Base-by-base conservation (phyloP, 2,329 filamentous ascomycete species). In the Paecilomyces fulvus region DNA sequence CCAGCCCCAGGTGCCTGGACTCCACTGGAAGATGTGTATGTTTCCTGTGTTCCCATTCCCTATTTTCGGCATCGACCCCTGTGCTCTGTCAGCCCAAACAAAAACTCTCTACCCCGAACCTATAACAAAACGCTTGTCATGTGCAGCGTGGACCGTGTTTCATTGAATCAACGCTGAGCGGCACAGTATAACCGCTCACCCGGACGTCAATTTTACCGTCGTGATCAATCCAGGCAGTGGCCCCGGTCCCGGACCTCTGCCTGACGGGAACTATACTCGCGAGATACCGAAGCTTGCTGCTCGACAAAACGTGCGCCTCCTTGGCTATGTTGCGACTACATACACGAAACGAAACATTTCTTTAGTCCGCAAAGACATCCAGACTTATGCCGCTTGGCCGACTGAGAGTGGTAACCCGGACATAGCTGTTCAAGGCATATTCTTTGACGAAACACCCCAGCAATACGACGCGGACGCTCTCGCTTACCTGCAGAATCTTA, bases 311-410 rank as follows among this genome's bases (percentile, higher is more conserved):
- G 75, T 78, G 54, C 71, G 74, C 31, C 73, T 79, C 51, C 66
- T 83, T 55, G 77, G 74, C 10, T 80, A 79, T 64, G 78, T 81
- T 64, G 68, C 78, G 50, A 77, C 76, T 55, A 79, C 76, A 37
- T 83, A 80, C 64, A 70, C 68, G 21, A 67, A 62, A 51, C 71
- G 72, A 52, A 64, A 72, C 52, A 63, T 79, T 67, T 65, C 72
- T 63, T 57, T 73, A 69, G 65, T 77, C 51, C 65, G 64, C 56
- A 61, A 67, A 57, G 78, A 81, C 58, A 73, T 81, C 50, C 70
- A 71, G 53, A 69, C 67, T 3, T 80, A 79, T 57, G 73, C 71
- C 14, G 72, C 69, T 37, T 80, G 78, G 77, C 65, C 72, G 10
- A 61, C 60, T 14, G 68, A 66, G 54, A 67, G 66, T 52, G 65